Evolutionary conservation across 345 rosid genomes (phyloP).

Genomic region (Clausena lansium): DNA sequence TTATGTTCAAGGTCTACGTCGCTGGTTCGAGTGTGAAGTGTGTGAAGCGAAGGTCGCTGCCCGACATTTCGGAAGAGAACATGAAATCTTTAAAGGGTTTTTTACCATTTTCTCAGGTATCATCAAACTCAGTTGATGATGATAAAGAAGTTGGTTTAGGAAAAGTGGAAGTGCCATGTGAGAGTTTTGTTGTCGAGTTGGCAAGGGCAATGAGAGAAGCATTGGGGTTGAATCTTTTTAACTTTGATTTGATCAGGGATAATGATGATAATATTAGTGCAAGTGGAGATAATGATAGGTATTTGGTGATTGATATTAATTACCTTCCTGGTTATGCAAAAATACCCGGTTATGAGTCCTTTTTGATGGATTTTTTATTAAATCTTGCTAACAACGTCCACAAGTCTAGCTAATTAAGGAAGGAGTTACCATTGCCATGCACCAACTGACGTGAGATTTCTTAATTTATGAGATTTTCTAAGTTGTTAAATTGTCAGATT

Average conservation of each 20-base stretch:
- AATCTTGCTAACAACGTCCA: neutral
- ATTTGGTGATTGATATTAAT: slow-evolving; percentile 61
- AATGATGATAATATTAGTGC: slow-evolving; percentile 19
- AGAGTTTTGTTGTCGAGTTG: slow-evolving; percentile 35
- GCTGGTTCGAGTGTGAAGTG: slow-evolving; percentile 55
- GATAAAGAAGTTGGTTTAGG: slow-evolving; percentile 37
- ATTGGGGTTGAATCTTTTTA: slow-evolving; percentile 50
- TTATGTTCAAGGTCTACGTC: slow-evolving; percentile 60
- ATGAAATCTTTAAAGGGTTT: slow-evolving; percentile 39
- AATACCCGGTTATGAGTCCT: slow-evolving; percentile 53
- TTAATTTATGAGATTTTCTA: too few species aligned
- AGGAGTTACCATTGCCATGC: too few species aligned
- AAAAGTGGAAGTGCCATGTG: slow-evolving; percentile 47
- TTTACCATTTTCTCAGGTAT: slow-evolving; percentile 52
- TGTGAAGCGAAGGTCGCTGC: slow-evolving; percentile 57
- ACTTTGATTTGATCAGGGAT: slow-evolving; percentile 63
- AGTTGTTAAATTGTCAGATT: too few species aligned
- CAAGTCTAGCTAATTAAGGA: neutral
- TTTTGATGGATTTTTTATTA: slow-evolving; percentile 50
- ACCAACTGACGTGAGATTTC: too few species aligned
- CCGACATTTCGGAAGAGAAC: slow-evolving; percentile 54
- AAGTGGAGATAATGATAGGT: slow-evolving; percentile 40
- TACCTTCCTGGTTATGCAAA: slow-evolving; percentile 68
- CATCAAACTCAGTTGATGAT: slow-evolving; percentile 49
- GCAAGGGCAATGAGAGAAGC: slow-evolving; percentile 53